Evolutionary conservation across 2,329 filamentous ascomycete genomes (phyloP).

Genomic region (Claviceps sp.): DNA sequence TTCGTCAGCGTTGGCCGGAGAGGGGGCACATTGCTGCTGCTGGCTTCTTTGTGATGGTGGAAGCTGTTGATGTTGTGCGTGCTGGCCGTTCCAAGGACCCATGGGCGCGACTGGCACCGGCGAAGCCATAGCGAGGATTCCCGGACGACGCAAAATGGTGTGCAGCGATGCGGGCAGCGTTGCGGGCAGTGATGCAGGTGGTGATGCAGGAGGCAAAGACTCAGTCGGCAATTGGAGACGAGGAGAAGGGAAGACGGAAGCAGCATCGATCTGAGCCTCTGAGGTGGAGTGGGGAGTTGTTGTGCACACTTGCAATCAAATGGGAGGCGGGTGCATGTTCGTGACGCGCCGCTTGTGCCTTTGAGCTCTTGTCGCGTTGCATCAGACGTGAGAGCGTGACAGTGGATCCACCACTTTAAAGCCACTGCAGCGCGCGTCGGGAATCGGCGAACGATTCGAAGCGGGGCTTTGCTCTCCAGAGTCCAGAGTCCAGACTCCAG

Average conservation of each 20-base stretch:
- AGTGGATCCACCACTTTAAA: slow-evolving; percentile 6
- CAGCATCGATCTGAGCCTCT: background rate
- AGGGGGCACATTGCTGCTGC: slow-evolving; percentile 15
- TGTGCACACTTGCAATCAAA: slow-evolving; percentile 14
- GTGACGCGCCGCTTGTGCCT: slow-evolving; percentile 16
- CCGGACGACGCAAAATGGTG: background rate
- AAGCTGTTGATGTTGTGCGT: slow-evolving; percentile 4
- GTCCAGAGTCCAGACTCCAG: no score
- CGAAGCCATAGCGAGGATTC: slow-evolving; percentile 23
- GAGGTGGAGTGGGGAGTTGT: slow-evolving; percentile 1
- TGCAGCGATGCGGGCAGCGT: background rate
- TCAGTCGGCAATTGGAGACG: background rate
- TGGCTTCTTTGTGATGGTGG: slow-evolving; percentile 1
- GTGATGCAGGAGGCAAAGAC: background rate
- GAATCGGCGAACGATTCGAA: background rate
- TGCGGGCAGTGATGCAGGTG: no score
- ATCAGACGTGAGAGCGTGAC: slow-evolving; percentile 1
- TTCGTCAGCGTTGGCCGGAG: slow-evolving; percentile 23
- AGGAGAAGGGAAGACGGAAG: background rate
- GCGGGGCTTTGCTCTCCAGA: background rate
- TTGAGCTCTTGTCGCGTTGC: slow-evolving; percentile 4
- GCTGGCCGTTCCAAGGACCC: slow-evolving; percentile 7
- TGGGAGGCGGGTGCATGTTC: slow-evolving; percentile 25
- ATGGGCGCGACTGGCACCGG: slow-evolving; percentile 20
- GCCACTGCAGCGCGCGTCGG: background rate